Evolutionary conservation across 129 eudicot species (phyloP), one percentile per base, ranked within the genome.

Genomic region (sunflower (Helianthus annuus)): DNA sequence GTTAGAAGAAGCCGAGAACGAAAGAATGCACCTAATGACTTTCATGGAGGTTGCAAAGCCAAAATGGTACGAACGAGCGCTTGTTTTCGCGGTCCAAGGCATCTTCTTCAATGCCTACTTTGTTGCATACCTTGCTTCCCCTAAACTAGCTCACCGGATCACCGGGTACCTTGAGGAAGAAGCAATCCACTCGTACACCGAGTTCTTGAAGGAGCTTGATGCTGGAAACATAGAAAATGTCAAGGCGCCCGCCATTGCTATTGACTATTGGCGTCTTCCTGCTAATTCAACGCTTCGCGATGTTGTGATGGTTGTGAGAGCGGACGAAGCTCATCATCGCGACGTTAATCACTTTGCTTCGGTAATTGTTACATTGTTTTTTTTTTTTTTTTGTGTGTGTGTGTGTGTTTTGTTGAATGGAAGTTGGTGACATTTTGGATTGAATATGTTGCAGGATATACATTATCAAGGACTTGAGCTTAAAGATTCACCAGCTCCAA

Each of bases 311-410:
- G 96, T 95, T 42, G 91, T 95, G 7, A 78, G 99, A 61, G 99
- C 96, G 14, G 99, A 95, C 44, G 99, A 95, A 86, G 99, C 99
- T 69, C 99, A 95, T 57, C 99, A 95, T 75, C 97, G 99, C 7
- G 99, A 95, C 81, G 99, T 95, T 53, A 95, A 95, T 64, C 99
- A 95, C 84, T 95, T 84, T 81, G 99, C 99, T 52, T 95, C 99
- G 76, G 99, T 95, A 83, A 42, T 13, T 70, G 5, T 49, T 78
- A 12, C 45, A 44, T n/a, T 38, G 4, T n/a, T 39, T 13, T 34
- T 27, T n/a, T 16, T 36, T 27, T 42, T 4, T 19, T 19, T 19
- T 19, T 19, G 0, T 19, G 0, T 19, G 0, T 19, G 0, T 19
- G 22, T 19, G 22, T 19, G 22, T 19, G 22, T 24, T 15, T 53